Conservation (phyloP, 1,284 basidiomycete species). For the Bjerkandera adusta region DNA sequence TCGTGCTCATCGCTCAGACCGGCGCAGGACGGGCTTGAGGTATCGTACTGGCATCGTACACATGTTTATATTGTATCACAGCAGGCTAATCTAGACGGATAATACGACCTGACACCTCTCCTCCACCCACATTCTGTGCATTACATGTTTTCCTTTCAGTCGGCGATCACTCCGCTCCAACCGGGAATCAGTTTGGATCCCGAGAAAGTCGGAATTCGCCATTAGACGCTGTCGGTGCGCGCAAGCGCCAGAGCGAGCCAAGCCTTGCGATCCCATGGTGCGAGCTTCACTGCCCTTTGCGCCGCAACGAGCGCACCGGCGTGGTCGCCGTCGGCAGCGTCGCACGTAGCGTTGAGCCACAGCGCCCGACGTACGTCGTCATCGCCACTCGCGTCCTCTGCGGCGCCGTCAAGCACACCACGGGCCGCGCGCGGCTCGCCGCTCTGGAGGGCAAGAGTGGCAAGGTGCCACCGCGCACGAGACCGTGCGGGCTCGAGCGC, state of each 20-base stretch:
- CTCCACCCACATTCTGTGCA: neutral
- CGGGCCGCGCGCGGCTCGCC: conserved; percentile 40
- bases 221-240: no score
- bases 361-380: conserved; percentile 37
- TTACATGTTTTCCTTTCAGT: no score
- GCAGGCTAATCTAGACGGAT: conserved; percentile 12
- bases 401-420: conserved; percentile 33
- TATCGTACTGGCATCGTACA: neutral
- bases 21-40: conserved; percentile 17
- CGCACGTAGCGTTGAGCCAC: conserved; percentile 42
- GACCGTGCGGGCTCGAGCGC: conserved; percentile 51
- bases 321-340: conserved; percentile 29
- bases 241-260: conserved; percentile 66
- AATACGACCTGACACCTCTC: conserved; percentile 3
- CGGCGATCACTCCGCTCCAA: no score
- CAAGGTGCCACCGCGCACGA: conserved; percentile 50
- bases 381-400: conserved; percentile 26
- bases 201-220: no score
- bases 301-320: conserved; percentile 41
- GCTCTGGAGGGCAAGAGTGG: conserved; percentile 49
- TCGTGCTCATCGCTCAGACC: conserved; percentile 37
- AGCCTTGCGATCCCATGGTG: conserved; percentile 54
- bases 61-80: conserved; percentile 1
- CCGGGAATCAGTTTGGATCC: no score
- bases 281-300: conserved; percentile 67